Percentiles rank a stretch among this genome's conserved stretches.
phyloP scores from a whole-genome alignment of 2,329 filamentous ascomycete genomes.

The Rutstroemia sp. region DNA sequence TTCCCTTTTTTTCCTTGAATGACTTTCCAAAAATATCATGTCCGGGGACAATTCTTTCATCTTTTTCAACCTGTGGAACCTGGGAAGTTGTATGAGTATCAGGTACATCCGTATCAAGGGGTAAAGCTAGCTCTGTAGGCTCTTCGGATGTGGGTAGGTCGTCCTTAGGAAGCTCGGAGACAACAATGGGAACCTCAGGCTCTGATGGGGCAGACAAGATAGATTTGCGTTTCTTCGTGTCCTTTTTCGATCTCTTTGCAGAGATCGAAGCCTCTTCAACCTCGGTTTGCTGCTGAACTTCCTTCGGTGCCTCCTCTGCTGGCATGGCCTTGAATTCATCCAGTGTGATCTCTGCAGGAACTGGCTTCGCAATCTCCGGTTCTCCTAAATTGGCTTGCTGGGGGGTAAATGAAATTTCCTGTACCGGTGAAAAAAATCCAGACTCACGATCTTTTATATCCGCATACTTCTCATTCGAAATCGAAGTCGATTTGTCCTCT shows the following conservation, averaged over 20 bases:
- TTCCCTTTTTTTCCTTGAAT: constrained; percentile 23
- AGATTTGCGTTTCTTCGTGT: constrained; percentile 16
- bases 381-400: constrained; percentile 5
- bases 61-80: constrained; percentile 7
- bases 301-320: constrained; percentile 5
- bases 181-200: constrained; percentile 8
- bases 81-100: constrained; percentile 12
- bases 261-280: constrained; percentile 12
- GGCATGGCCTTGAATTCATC: constrained; percentile 3
- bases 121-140: constrained; percentile 1
- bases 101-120: constrained; percentile 5
- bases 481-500: constrained; percentile 13
- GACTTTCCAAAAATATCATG: constrained; percentile 8
- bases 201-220: constrained; percentile 13
- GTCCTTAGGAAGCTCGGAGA: constrained; percentile 4
- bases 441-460: constrained; percentile 19
- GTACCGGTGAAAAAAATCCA: constrained; percentile 14
- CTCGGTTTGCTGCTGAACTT: constrained; percentile 8
- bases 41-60: constrained; percentile 2
- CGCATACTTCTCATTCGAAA: constrained; percentile 15
- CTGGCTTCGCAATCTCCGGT: constrained; percentile 3
- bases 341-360: constrained; percentile 5
- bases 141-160: constrained; percentile 2
- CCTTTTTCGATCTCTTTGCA: constrained; percentile 15
- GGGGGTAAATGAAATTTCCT: constrained; percentile 4